phyloP scores from a whole-genome alignment of 73 alveolate genomes.

The Paraurostyla sp. region DNA sequence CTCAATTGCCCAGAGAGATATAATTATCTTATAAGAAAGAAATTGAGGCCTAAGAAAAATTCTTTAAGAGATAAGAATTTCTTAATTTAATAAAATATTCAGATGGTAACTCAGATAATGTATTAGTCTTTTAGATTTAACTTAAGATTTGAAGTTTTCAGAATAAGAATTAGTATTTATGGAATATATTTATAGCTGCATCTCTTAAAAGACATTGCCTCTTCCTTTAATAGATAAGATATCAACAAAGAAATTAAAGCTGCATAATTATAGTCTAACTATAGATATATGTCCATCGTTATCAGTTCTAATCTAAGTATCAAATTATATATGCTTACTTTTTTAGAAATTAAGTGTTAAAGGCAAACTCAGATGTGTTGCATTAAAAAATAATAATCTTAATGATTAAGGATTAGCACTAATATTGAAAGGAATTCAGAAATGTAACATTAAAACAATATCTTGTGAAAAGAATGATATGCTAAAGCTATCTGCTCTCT shows the following conservation, averaged over 20 bases:
- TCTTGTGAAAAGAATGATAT: not conserved
- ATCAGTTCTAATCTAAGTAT: not conserved
- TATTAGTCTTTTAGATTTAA: not conserved
- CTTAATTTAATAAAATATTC: not conserved
- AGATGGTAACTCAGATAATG: not conserved
- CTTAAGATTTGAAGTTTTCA: not conserved
- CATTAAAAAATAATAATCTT: not conserved
- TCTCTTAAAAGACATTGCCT: not conserved
- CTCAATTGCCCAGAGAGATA: not conserved
- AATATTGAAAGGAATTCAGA: not conserved
- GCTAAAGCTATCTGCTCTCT: not conserved
- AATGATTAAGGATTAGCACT: not conserved
- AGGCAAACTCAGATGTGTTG: not conserved
- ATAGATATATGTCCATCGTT: not conserved
- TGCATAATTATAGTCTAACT: not conserved
- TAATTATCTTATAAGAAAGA: conserved; percentile 27
- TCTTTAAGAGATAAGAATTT: not conserved
- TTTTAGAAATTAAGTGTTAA: conserved; percentile 6
- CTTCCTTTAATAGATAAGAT: conserved; percentile 32
- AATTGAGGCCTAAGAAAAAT: conserved; percentile 27
- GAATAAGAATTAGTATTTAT: not conserved
- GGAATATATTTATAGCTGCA: not conserved
- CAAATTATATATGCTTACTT: not conserved
- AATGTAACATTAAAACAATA: not conserved
- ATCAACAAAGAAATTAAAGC: not conserved